phyloP scores from a whole-genome alignment of 352 stramenopile genomes.

The Hyaloperonospora arabidopsidis region DNA sequence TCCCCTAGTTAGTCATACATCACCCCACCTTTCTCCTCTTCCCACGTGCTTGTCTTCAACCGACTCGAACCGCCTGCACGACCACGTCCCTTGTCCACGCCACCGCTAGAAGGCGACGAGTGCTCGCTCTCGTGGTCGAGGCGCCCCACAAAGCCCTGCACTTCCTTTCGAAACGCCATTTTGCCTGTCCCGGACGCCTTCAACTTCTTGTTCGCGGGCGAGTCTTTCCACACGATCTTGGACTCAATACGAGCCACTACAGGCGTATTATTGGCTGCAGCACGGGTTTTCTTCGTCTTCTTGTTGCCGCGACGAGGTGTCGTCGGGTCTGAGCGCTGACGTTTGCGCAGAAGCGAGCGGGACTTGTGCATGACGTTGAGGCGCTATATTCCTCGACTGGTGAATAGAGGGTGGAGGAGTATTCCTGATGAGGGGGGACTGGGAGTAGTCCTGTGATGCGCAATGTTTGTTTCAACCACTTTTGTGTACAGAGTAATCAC shows the following conservation, averaged over 20 bases:
- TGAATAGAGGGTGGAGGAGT: too few species aligned
- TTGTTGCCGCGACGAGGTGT: slow-evolving; percentile 19
- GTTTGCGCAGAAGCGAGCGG: slow-evolving; percentile 42
- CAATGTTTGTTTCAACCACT: too few species aligned
- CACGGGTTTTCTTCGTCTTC: neutral
- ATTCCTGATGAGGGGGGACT: too few species aligned
- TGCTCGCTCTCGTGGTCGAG: slow-evolving; percentile 49
- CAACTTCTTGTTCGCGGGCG: slow-evolving; percentile 72
- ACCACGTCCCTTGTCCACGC: slow-evolving; percentile 10
- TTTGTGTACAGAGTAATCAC: too few species aligned
- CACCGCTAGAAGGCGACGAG: slow-evolving; percentile 21
- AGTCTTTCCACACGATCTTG: slow-evolving; percentile 77
- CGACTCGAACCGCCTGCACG: slow-evolving; percentile 9
- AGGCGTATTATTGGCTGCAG: slow-evolving; percentile 3
- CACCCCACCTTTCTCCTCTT: slow-evolving; percentile 20
- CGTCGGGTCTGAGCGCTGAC: slow-evolving; percentile 28
- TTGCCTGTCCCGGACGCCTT: slow-evolving; percentile 62
- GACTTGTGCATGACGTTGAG: slow-evolving; percentile 6
- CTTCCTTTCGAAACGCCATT: slow-evolving; percentile 52
- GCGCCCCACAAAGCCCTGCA: slow-evolving; percentile 62
- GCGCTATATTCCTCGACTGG: too few species aligned
- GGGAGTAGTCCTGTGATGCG: too few species aligned
- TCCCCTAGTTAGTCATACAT: neutral
- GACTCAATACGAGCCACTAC: slow-evolving; percentile 20
- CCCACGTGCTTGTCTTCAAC: slow-evolving; percentile 3